Conservation (phyloP, 208 protist species). For the Leishmania aethiopica region DNA sequence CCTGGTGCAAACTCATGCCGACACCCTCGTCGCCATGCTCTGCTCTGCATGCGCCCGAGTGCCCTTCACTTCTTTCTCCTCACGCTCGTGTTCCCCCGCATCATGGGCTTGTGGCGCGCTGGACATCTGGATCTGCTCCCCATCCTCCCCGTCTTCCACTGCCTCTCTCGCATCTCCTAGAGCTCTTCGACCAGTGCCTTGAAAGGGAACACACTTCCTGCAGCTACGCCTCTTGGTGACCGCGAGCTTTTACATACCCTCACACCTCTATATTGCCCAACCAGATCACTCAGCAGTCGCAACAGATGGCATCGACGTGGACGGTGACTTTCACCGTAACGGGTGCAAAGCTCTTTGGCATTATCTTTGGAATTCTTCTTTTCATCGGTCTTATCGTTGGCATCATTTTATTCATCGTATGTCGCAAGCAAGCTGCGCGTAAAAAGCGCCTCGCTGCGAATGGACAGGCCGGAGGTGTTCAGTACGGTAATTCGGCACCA, state of each 20-base stretch:
- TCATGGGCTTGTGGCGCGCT: not conserved
- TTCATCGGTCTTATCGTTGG: too few relatives aligned
- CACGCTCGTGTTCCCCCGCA: not conserved
- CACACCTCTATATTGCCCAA: not conserved
- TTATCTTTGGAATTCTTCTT: too few relatives aligned
- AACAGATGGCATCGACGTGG: too few relatives aligned
- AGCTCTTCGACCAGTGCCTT: not conserved
- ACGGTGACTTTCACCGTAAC: too few relatives aligned
- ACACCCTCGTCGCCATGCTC: not conserved
- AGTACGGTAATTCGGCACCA: not conserved
- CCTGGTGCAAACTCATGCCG: not conserved
- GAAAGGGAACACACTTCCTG: not conserved
- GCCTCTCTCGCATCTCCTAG: not conserved
- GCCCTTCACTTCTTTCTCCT: not conserved
- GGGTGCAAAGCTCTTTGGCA: too few relatives aligned
- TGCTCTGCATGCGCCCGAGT: not conserved
- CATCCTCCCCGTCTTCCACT: not conserved
- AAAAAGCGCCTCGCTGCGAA: not conserved
- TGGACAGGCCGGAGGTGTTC: not conserved
- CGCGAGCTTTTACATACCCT: too few relatives aligned
- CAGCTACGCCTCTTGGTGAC: not conserved
- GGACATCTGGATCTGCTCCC: not conserved
- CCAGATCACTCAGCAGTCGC: not conserved
- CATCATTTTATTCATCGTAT: too few relatives aligned
- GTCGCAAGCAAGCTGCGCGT: not conserved